Percentiles rank a stretch among this genome's conserved stretches.
phyloP scores from a whole-genome alignment of 495 filamentous ascomycete genomes.

The Hypoxylon intermedium region DNA sequence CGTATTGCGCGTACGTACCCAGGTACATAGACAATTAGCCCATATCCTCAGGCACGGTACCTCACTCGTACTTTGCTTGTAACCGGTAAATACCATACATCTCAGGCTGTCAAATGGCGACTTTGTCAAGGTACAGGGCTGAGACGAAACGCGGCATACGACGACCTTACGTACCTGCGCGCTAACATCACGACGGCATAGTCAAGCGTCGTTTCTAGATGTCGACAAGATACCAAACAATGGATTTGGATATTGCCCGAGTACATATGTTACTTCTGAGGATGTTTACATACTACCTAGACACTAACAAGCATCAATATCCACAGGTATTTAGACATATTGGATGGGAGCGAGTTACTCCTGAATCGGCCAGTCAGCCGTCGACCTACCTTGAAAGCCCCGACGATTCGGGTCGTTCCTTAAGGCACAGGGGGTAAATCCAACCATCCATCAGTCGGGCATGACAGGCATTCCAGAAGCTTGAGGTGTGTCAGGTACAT shows the following conservation, averaged over 20 bases:
- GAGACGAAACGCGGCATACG: slow-evolving; percentile 23
- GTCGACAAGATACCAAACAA: not conserved
- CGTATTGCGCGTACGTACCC: slow-evolving; percentile 20
- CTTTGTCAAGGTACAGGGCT: slow-evolving; percentile 35
- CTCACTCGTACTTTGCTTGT: slow-evolving; percentile 6
- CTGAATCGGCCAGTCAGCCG: not conserved
- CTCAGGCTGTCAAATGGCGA: slow-evolving; percentile 9
- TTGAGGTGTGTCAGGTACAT: too few relatives aligned
- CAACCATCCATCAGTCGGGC: slow-evolving; percentile 1
- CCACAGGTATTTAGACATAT: too few relatives aligned
- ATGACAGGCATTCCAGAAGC: too few relatives aligned
- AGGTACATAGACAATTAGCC: slow-evolving; percentile 5
- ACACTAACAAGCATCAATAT: too few relatives aligned
- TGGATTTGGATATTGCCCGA: not conserved
- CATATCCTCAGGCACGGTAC: slow-evolving; percentile 11
- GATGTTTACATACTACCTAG: not conserved
- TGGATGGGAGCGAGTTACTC: slow-evolving; percentile 1
- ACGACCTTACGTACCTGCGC: slow-evolving; percentile 10
- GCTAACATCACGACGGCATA: slow-evolving; percentile 3
- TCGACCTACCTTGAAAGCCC: slow-evolving; percentile 9
- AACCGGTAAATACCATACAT: slow-evolving; percentile 9
- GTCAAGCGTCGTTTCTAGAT: not conserved
- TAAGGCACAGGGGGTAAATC: slow-evolving; percentile 7
- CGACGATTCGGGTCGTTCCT: slow-evolving; percentile 30
- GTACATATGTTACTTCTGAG: not conserved